Evolutionary conservation across 179 eudicot genomes (phyloP), one percentile per base, ranked within the genome.

Genomic region (Amaranthus tricolor): DNA sequence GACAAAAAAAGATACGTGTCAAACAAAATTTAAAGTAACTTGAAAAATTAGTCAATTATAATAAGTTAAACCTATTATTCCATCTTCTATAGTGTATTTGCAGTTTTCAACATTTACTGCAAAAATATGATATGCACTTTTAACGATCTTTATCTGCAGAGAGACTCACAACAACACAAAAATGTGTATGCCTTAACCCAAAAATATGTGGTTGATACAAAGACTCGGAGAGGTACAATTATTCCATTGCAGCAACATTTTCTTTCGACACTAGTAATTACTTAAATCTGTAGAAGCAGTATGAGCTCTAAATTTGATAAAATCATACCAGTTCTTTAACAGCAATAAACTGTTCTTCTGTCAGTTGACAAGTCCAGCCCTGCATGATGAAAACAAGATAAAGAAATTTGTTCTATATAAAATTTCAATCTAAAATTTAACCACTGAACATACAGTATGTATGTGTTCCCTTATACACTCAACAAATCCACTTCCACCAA

Each of bases 391-490:
- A 71, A 85, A 40, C 70, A 50, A 73, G 45, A 73, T 68, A 7
- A 77, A 62, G 9, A 49, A 62, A 65, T 9, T 59, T 40, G 9
- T 62, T 49, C 52, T 50, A 62, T 57, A 65, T 44, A 71, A 43
- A 64, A 57, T 57, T 12, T 49, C 10, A 52, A 53, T 20, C 13
- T 55, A 31, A 11, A 24, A 9, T 60, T 71, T 59, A n/a, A 47
- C 16, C 54, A 70, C 47, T 74, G 82, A 88, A 82, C 90, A 80
- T 82, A 94, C 98, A 71, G 97, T 88, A 80, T 91, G 89, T 87
- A 95, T 95, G 81, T 95, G 99, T 81, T 95, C 99, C 80, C 97
- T 87, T 80, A 95, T 95, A 79, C 99, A 95, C 84, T 95, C 99
- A 74, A 93, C 96, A 83, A 95, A 95, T 49, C 99, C 99, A 82